phyloP scores from a whole-genome alignment of 1,284 basidiomycete species.

The Microbotryum violaceum region DNA sequence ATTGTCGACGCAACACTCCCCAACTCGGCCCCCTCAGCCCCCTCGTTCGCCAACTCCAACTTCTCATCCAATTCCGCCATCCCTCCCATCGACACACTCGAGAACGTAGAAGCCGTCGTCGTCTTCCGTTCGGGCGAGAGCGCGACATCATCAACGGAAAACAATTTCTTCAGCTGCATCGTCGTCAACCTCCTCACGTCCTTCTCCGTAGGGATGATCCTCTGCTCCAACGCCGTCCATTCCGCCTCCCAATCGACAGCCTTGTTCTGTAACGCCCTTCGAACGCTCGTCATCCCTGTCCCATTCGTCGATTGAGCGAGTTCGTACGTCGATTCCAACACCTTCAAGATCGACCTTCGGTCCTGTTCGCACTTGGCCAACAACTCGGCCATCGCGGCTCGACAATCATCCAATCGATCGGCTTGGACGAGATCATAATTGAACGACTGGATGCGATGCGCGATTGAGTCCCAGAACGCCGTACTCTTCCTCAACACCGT shows the following conservation, averaged over 20 bases:
- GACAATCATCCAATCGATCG: constrained; percentile 30
- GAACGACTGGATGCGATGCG: constrained; percentile 49
- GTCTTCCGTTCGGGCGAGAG: constrained; percentile 34
- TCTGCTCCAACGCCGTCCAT: constrained; percentile 50
- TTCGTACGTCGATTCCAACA: constrained; percentile 73
- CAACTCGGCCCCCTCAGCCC: background rate
- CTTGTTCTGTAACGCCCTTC: constrained; percentile 80
- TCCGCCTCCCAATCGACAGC: constrained; percentile 94
- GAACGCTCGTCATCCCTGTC: constrained; percentile 46
- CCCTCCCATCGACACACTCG: constrained; percentile 32
- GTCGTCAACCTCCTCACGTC: constrained; percentile 41
- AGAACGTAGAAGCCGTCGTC: constrained; percentile 25
- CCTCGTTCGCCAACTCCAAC: background rate
- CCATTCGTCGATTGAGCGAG: constrained; percentile 66
- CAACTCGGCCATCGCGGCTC: constrained; percentile 20
- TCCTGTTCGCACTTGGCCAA: constrained; percentile 30
- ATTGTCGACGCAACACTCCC: background rate
- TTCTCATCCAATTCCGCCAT: constrained; percentile 37
- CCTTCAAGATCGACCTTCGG: constrained; percentile 56
- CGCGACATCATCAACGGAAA: constrained; percentile 44
- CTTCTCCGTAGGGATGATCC: constrained; percentile 45
- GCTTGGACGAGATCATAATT: constrained; percentile 32
- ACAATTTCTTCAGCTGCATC: constrained; percentile 47
- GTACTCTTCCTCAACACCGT: constrained; percentile 64
- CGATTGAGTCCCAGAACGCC: constrained; percentile 52